Conservation (phyloP, 805 yeast genomes). For the Yamadazyma sp. region DNA sequence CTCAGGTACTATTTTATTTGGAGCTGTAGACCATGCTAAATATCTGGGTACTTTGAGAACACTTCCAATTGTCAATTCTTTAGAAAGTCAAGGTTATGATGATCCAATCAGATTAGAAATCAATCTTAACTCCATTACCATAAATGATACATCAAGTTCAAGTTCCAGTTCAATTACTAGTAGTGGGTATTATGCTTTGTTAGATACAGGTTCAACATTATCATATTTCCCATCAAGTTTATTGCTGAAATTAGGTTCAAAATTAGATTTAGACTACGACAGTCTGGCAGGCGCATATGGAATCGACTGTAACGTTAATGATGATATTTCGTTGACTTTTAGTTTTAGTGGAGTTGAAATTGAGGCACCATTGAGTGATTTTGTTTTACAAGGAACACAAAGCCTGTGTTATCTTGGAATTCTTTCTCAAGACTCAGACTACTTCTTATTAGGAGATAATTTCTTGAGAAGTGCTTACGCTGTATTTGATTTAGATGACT, state of each 20-base stretch:
- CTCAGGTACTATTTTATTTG: conserved; percentile 37
- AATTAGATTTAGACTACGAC: conserved; percentile 43
- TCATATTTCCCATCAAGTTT: conserved; percentile 41
- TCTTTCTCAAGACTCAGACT: conserved; percentile 15
- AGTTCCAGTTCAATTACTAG: conserved; percentile 14
- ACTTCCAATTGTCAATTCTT: conserved; percentile 36
- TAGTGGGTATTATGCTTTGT: conserved; percentile 22
- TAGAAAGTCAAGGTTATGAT: conserved; percentile 25
- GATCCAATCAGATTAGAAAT: conserved; percentile 48
- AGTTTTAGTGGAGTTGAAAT: conserved; percentile 60
- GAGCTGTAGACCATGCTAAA: conserved; percentile 43
- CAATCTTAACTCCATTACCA: conserved; percentile 39
- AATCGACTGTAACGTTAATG: conserved; percentile 37
- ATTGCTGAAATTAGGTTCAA: conserved; percentile 31
- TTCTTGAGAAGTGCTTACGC: conserved; percentile 62
- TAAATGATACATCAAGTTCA: conserved; percentile 12
- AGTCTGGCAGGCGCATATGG: conserved; percentile 41
- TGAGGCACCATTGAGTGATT: conserved; percentile 42
- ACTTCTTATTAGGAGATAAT: conserved; percentile 58
- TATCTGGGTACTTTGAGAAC: conserved; percentile 31
- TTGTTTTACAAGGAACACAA: conserved; percentile 18
- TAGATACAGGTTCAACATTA: conserved; percentile 37
- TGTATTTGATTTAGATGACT: conserved; percentile 60
- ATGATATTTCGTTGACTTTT: conserved; percentile 30
- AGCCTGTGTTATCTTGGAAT: conserved; percentile 27